Base-by-base conservation (phyloP, 2,329 filamentous ascomycete genomes). In the Colletotrichum australisinense region DNA sequence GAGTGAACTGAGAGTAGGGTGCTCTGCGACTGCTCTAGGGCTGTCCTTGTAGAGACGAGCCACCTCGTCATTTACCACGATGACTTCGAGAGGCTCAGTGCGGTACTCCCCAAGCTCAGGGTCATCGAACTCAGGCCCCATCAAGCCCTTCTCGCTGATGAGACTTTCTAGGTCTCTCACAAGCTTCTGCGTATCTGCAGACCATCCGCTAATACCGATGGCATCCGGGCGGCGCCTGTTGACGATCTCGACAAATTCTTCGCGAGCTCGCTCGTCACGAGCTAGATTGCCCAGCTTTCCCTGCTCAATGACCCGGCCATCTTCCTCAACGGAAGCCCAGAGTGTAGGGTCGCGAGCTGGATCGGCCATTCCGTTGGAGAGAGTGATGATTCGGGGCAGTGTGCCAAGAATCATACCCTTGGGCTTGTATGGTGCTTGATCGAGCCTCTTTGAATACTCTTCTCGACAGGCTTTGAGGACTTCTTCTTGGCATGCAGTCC, bases 11-110 rank as follows among this genome's bases (percentile, higher is more conserved):
- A 97, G 88, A 14, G 92, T 92, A 6, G 97, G 95, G 79, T 98
- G 94, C 75, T 98, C 96, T 12, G 89, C 86, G 62, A 90, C 87
- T 12, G 94, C 95, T 55, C 95, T 91, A 16, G 92, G 90, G 80
- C 95, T 98, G 78, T 95, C 94, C 83, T 98, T 95, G 85, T 98
- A 99, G 4, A 98, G 89, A 57, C 97, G 92, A n/a, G 97, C 97
- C 63, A 98, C 95, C 84, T 99, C 97, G 78, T 99, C 97, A 78
- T 98, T 98, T 75, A 98, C 94, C 67, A 98, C 91, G 35, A 98
- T 88, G 11, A 98, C 93, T 72, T 98, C 96, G 35, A 99, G 87
- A 12, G 91, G 90, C 79, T 98, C 95, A 71, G 88, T 93, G 70
- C 92, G 89, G 75, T 93, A 93, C 74, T 95, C 92, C 69, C 91